Base-by-base conservation (phyloP, 495 filamentous ascomycete genomes). In the Lindgomyces ingoldianus region DNA sequence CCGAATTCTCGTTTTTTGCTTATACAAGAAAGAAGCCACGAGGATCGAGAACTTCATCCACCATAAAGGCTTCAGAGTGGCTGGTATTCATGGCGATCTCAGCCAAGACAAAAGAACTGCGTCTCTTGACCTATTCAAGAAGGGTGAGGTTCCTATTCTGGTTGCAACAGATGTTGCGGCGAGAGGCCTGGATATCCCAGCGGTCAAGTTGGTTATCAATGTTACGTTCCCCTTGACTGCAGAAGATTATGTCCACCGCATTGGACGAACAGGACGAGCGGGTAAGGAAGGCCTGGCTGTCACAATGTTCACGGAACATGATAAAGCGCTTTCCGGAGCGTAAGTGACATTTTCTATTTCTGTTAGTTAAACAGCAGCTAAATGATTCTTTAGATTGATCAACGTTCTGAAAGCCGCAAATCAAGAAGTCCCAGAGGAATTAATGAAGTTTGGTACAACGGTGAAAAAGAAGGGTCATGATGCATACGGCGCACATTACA, bases 381-480 rank as follows among this genome's bases (percentile, higher is more conserved):
- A 74, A 36, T 18, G 21, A 4, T 12, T 33, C 39, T 11, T 8
- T 60, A 85, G 83, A 18, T 80, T 98, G 60, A 88, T 97, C 74
- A 97, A 97, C 72, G 91, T 98, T 50, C 81, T 98, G 39, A 91
- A 89, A 73, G 89, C 85, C 10, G 93, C 94, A 4, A 89, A 90
- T 51, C 94, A 98, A 72, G 81, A 86, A 4, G 89, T 98, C 0
- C 94, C 94, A 3, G 91, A 96, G 36, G 88, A 86, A 12, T 77
- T 98, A 36, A 74, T 96, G 64, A 96, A 94, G 72, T 98, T 96
- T 65, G 94, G 94, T 56, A 93, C 90, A n/a, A 97, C 93, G 14
- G 94, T 98, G 29, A 98, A 97, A 83, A 96, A 95, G 82, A 98
- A 97, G 90, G 85, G 84, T 44, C 93, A 98, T 75, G 89, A 89